phyloP scores from a whole-genome alignment of 23 red algal genomes.

The Agarophyton chilense region DNA sequence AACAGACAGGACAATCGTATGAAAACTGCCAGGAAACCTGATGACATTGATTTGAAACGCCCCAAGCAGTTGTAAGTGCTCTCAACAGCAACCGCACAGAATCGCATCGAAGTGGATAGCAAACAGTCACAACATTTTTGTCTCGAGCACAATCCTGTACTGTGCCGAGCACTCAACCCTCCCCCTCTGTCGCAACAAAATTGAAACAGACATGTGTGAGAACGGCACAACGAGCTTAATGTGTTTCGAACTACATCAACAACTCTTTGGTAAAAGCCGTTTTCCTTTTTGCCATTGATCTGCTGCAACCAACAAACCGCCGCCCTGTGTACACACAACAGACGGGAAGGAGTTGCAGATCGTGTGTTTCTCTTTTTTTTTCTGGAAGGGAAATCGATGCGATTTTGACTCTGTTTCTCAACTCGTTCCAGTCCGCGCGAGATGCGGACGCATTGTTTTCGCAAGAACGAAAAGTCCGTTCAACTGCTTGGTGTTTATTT shows the following conservation, averaged over 20 bases:
- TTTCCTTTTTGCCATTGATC: no score
- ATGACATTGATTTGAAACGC: neutral
- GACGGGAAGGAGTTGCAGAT: no score
- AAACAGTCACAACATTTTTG: neutral
- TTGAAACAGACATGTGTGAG: no score
- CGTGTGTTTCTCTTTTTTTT: no score
- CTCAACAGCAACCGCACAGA: neutral
- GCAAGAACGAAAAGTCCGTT: neutral
- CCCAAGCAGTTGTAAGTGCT: neutral
- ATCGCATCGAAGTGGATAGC: neutral
- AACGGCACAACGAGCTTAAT: no score
- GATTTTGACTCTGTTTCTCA: no score
- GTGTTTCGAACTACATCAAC: no score
- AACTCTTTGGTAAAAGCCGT: no score
- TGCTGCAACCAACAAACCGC: no score
- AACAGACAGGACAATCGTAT: constrained; percentile 53
- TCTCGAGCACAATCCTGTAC: neutral
- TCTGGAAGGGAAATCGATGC: no score
- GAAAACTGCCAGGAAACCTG: neutral
- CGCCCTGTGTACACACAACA: no score
- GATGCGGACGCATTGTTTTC: neutral
- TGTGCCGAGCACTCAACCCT: neutral
- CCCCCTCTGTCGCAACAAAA: no score
- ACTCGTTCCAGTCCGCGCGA: neutral
- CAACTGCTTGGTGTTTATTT: neutral